phyloP scores from a whole-genome alignment of 1,139 yeast genomes.

The Yamadazyma taylorii region DNA sequence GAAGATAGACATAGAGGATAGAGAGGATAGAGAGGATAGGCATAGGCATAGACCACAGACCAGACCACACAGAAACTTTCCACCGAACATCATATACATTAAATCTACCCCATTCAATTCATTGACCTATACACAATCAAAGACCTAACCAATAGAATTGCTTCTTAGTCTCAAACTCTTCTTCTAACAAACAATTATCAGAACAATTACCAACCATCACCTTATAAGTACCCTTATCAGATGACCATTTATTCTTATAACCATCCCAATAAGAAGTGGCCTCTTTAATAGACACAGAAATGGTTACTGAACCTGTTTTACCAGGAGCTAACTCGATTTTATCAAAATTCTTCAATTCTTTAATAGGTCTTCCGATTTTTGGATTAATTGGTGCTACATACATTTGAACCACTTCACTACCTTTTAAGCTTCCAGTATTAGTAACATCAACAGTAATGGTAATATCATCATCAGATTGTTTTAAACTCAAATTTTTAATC shows the following conservation, averaged over 20 bases:
- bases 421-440: slow-evolving; percentile 41
- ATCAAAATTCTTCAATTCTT: slow-evolving; percentile 57
- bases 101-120: no score
- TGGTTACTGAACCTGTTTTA: slow-evolving; percentile 33
- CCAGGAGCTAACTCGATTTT: slow-evolving; percentile 48
- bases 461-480: slow-evolving; percentile 15
- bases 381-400: slow-evolving; percentile 42
- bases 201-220: slow-evolving; percentile 46
- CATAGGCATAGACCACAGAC: no score
- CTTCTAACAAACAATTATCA: slow-evolving; percentile 29
- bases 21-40: no score
- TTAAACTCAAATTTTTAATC: slow-evolving; percentile 18
- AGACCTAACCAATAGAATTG: slow-evolving; percentile 25
- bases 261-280: slow-evolving; percentile 58
- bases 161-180: slow-evolving; percentile 31
- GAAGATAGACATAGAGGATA: background rate
- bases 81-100: no score
- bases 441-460: slow-evolving; percentile 36
- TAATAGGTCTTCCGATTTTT: slow-evolving; percentile 48
- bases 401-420: slow-evolving; percentile 49
- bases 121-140: no score
- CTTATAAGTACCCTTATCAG: slow-evolving; percentile 49
- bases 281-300: slow-evolving; percentile 43
- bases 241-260: slow-evolving; percentile 48
- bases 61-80: no score